These are phyloP conservation scores for Botryococcus braunii DNA, from an alignment of 163 green algal species.

Conservation along the genomic window DNA sequence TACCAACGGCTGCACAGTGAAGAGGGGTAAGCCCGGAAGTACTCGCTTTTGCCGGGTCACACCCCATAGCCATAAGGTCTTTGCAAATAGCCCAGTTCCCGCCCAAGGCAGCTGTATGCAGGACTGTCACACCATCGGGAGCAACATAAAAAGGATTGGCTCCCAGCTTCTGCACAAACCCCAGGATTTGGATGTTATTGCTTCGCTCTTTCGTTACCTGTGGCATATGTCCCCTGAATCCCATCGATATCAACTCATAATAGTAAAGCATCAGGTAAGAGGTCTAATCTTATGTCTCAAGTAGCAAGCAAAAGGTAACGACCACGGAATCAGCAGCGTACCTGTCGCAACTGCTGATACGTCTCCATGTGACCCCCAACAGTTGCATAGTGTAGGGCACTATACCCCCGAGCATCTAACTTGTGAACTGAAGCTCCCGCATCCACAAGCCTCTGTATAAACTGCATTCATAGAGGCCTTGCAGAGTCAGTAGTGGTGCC, in stretches of 20 bases:
- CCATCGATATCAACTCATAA: no score
- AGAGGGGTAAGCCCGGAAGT: background rate
- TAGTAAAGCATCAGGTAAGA: background rate
- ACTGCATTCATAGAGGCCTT: no score
- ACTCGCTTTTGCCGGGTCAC: background rate
- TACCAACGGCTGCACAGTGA: slow-evolving; percentile 15
- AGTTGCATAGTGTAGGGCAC: slow-evolving; percentile 45
- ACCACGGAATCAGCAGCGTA: no score
- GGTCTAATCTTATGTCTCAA: background rate
- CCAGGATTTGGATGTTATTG: background rate
- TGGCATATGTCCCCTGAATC: no score
- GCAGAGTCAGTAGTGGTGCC: no score
- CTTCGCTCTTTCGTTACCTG: no score
- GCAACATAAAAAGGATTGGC: background rate
- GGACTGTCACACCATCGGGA: slow-evolving; percentile 10
- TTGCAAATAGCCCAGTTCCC: slow-evolving; percentile 19
- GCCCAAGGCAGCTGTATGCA: slow-evolving; percentile 23
- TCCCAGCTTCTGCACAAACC: background rate
- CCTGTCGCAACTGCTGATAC: slow-evolving; percentile 23
- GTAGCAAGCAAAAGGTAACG: no score
- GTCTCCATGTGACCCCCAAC: slow-evolving; percentile 33
- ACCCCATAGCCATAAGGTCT: background rate
- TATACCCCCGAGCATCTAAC: slow-evolving; percentile 20
- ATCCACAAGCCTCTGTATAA: slow-evolving; percentile 26
- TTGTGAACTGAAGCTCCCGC: slow-evolving; percentile 19